These are phyloP conservation scores for Skeletonema costatum DNA, from an alignment of 108 stramenopile genomes.

Conservation along the genomic window DNA sequence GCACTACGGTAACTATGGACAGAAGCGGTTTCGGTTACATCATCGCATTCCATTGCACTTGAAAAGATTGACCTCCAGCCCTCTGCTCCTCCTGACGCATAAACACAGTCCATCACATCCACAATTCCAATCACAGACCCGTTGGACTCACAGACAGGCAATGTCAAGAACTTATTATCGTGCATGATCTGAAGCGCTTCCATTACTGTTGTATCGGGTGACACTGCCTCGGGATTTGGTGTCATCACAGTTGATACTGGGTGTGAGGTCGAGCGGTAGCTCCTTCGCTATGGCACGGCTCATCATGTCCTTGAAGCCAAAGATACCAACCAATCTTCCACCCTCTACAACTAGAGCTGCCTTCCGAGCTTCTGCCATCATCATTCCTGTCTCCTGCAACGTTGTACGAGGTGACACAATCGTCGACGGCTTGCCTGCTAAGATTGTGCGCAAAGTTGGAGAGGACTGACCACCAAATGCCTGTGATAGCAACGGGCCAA, in stretches of 20 bases:
- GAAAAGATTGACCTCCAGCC: slow-evolving; percentile 85
- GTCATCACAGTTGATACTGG: slow-evolving; percentile 88
- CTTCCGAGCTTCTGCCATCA: slow-evolving; percentile 89
- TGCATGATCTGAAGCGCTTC: slow-evolving; percentile 94
- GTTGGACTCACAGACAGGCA: slow-evolving; percentile 86
- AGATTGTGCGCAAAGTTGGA: slow-evolving; percentile 68
- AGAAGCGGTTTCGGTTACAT: slow-evolving; percentile 61
- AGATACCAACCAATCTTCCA: slow-evolving; percentile 83
- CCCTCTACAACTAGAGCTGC: slow-evolving; percentile 83
- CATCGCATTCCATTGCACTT: slow-evolving; percentile 69
- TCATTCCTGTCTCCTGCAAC: slow-evolving; percentile 68
- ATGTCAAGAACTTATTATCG: slow-evolving; percentile 91
- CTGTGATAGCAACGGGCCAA: slow-evolving; percentile 70
- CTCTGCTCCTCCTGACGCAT: slow-evolving; percentile 82
- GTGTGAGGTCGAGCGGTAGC: slow-evolving; percentile 67
- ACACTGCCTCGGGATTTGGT: slow-evolving; percentile 87
- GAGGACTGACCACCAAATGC: slow-evolving; percentile 69
- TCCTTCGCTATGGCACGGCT: slow-evolving; percentile 87
- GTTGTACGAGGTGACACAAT: slow-evolving; percentile 70
- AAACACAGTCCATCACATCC: slow-evolving; percentile 94
- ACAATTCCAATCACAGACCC: slow-evolving; percentile 91
- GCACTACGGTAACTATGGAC: slow-evolving; percentile 36
- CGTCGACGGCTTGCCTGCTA: slow-evolving; percentile 72
- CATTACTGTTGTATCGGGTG: slow-evolving; percentile 86
- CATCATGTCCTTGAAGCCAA: slow-evolving; percentile 96